Percentiles rank a stretch among this genome's conserved stretches.
These are phyloP conservation scores for Aspergillaceae sp. DNA, from an alignment of 2,329 filamentous ascomycete genomes.

Conservation along the genomic window DNA sequence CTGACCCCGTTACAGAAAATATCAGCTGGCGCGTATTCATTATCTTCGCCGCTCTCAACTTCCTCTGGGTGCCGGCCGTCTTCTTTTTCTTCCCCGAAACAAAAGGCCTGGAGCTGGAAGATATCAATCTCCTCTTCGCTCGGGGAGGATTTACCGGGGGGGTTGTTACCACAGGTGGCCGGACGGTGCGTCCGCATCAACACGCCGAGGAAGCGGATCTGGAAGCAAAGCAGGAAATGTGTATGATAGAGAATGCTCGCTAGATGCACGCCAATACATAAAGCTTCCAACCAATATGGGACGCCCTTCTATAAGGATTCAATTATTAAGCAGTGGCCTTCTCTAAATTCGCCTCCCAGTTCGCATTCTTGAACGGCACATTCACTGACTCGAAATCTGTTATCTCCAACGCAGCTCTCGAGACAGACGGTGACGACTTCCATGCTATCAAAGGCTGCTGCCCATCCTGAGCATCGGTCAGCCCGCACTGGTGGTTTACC, in stretches of 20 bases:
- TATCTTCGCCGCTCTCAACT: conserved; percentile 19
- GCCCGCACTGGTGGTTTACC: conserved; percentile 39
- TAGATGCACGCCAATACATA: no score
- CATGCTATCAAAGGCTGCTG: conserved; percentile 43
- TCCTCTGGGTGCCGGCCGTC: conserved; percentile 41
- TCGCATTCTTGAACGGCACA: conserved; percentile 41
- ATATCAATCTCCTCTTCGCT: conserved; percentile 37
- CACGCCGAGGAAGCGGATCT: conserved; percentile 4
- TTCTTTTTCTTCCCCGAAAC: conserved; percentile 60
- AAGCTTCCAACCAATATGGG: no score
- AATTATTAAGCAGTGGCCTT: conserved; percentile 24
- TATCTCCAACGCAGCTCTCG: conserved; percentile 35
- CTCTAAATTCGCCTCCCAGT: conserved; percentile 40
- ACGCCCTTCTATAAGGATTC: neutral
- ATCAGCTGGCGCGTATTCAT: conserved; percentile 24
- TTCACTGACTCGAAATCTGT: conserved; percentile 42
- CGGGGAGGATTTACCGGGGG: conserved; percentile 13
- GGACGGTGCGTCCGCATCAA: conserved; percentile 13
- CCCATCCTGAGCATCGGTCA: conserved; percentile 34
- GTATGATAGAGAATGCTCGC: no score
- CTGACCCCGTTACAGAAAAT: conserved; percentile 18
- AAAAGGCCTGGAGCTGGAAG: conserved; percentile 55
- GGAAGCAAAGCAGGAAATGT: no score
- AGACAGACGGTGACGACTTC: conserved; percentile 40
- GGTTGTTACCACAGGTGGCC: conserved; percentile 11